Evolutionary conservation across 73 alveolate species (phyloP), one percentile per base, ranked within the genome.

Genomic region (Uronychia binucleata): DNA sequence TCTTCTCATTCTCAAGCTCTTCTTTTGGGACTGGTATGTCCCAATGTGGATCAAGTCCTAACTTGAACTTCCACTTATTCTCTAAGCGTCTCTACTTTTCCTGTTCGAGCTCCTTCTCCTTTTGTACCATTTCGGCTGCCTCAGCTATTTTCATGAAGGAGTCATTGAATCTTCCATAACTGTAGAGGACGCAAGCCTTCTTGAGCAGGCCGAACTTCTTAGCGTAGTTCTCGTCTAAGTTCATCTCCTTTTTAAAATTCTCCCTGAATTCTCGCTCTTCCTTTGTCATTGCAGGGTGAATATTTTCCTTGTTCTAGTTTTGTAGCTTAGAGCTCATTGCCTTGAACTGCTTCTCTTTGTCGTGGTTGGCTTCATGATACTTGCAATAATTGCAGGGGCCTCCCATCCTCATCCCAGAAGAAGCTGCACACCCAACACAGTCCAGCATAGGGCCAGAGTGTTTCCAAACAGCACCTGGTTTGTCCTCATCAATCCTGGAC

Each of bases 31-130:
- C 57, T 19, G 94, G 94, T 28, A 88, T 30, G 28, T 88, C 94
- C 31, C 79, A 88, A 0, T 84, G 87, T 1, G 78, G 87, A 27
- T 81, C 89, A 11, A 88, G 75, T 5, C 94, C 94, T 27, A 88
- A 81, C 31, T 88, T 88, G 67, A 88, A 88, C 77, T 80, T 67
- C 94, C 94, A 88, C 67, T 87, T 82, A 59, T 81, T 88, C 67
- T 88, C 90, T 19, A 88, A 30, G 1, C 77, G 28, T 27, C 28
- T 25, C 76, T 80, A 28, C 29, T 81, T 75, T 8, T 81, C 58
- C 26, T 13, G 25, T 46, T 88, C 86, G 26, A 88, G 33, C 31
- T 88, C 94, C 46, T 74, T 74, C 78, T 88, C 35, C 0, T 76
- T 79, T 33, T 88, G 31, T 19, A 81, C 74, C 28, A 88, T 88